Conservation (phyloP, 441 rosid genomes). For the Adansonia grandidieri region DNA sequence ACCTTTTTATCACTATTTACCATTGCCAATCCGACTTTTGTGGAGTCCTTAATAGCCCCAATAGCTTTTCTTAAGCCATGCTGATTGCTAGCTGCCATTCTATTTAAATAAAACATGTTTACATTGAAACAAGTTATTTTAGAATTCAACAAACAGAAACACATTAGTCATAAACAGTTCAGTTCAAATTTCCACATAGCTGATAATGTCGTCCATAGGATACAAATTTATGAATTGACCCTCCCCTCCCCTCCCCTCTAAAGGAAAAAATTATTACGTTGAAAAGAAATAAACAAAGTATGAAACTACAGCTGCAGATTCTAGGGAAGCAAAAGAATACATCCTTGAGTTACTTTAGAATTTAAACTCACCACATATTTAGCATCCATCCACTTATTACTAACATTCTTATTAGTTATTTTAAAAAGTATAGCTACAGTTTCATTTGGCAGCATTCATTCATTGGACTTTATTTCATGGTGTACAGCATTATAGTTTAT, state of each 20-base stretch:
- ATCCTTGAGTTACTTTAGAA: no score
- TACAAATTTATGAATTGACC: neutral
- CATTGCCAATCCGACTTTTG: conserved; percentile 47
- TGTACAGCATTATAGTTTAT: no score
- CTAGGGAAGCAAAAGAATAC: neutral
- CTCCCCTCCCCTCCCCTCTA: neutral
- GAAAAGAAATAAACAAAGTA: neutral
- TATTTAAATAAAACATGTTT: conserved; percentile 26
- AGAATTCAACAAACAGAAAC: neutral
- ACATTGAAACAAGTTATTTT: neutral
- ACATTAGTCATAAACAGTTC: neutral
- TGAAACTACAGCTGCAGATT: neutral
- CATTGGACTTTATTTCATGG: neutral
- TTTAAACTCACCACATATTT: neutral
- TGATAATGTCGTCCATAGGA: neutral
- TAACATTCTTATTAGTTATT: neutral
- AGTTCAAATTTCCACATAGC: neutral
- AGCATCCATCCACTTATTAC: neutral
- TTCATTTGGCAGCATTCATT: neutral
- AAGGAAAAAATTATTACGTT: neutral
- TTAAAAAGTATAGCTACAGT: neutral
- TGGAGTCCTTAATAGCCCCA: conserved; percentile 50
- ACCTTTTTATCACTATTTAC: conserved; percentile 50
- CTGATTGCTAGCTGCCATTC: conserved; percentile 47
- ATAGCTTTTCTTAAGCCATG: conserved; percentile 40